Evolutionary conservation across 768 basidiomycete genomes (phyloP).

Genomic region (Suillus placidus): DNA sequence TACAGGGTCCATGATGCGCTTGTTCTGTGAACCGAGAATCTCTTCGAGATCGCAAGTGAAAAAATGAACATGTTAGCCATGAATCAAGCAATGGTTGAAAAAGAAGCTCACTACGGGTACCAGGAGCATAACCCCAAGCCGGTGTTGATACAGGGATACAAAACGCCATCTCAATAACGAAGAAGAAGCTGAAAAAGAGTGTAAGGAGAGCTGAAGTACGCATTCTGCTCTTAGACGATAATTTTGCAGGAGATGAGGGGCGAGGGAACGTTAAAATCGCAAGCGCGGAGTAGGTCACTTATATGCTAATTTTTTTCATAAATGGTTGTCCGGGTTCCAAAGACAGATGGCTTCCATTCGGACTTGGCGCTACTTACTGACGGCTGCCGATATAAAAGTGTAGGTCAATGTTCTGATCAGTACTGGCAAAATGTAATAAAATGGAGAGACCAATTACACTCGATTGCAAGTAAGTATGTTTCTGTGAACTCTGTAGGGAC

Average conservation of each 20-base stretch:
- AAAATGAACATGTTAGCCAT: not conserved
- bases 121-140: not conserved
- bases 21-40: not conserved
- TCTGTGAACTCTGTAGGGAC: too few relatives aligned
- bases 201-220: constrained; percentile 4
- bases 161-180: not conserved
- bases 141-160: not conserved
- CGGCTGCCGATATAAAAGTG: not conserved
- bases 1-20: not conserved
- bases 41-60: not conserved
- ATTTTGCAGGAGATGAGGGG: not conserved
- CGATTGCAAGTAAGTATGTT: too few relatives aligned
- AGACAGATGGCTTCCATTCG: not conserved
- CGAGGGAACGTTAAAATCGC: not conserved
- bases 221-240: constrained; percentile 8
- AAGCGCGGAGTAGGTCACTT: not conserved
- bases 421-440: not conserved
- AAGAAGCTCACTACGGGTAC: not conserved
- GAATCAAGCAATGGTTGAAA: not conserved
- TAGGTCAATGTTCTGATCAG: not conserved
- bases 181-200: constrained; percentile 5
- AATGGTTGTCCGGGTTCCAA: not conserved
- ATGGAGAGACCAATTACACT: not conserved
- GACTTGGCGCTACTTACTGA: not conserved
- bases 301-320: constrained; percentile 3